These are phyloP conservation scores for Zymoseptoria pseudotritici DNA, from an alignment of 2,329 filamentous ascomycete species.

Conservation along the genomic window DNA sequence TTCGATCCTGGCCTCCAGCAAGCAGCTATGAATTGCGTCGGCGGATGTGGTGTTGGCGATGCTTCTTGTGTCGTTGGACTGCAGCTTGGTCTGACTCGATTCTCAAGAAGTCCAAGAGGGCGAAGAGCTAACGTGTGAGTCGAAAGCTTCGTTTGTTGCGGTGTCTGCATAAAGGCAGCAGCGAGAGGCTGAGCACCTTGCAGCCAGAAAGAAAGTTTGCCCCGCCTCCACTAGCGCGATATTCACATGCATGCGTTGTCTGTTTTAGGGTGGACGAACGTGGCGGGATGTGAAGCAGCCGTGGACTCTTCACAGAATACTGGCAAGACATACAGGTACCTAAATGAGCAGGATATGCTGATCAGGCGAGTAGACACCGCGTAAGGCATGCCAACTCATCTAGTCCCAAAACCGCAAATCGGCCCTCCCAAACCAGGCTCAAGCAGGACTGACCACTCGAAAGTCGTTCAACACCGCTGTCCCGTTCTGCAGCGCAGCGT, in stretches of 20 bases:
- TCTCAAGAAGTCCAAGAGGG: neutral
- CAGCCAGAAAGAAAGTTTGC: neutral
- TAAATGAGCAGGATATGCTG: no score
- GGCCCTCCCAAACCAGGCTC: neutral
- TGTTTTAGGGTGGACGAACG: neutral
- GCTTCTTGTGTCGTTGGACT: neutral
- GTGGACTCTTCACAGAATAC: no score
- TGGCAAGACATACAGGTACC: no score
- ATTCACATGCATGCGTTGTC: neutral
- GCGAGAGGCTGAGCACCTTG: neutral
- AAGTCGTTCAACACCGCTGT: constrained; percentile 42
- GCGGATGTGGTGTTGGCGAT: no score
- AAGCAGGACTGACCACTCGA: constrained; percentile 26
- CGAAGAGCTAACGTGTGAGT: neutral
- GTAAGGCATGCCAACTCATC: no score
- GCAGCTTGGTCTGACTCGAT: neutral
- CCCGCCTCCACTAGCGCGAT: neutral
- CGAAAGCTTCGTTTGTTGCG: neutral
- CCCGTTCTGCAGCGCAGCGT: constrained; percentile 36
- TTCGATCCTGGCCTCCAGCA: neutral
- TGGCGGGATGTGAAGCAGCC: no score
- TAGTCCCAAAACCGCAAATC: no score
- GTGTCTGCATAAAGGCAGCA: neutral
- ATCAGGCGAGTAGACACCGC: no score
- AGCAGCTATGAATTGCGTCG: neutral